Percentiles rank a stretch among this genome's conserved stretches.
These are phyloP conservation scores for Trichomonascaceae sp. DNA, from an alignment of 1,139 yeast genomes.

Conservation along the genomic window DNA sequence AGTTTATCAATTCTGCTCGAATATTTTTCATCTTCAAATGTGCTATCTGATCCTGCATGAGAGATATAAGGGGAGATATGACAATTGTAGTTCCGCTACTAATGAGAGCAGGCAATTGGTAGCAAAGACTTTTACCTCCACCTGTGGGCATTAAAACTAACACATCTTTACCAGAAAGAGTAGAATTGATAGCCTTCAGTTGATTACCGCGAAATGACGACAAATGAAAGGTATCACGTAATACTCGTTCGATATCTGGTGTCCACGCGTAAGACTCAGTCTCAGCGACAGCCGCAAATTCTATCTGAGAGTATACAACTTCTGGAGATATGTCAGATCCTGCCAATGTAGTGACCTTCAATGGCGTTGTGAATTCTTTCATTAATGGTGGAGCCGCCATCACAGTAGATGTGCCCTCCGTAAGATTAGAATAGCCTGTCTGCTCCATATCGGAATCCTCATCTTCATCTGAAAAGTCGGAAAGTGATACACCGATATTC, in stretches of 20 bases:
- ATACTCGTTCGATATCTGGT: slow-evolving; percentile 53
- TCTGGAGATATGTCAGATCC: slow-evolving; percentile 1
- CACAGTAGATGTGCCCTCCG: neutral
- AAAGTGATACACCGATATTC: slow-evolving; percentile 2
- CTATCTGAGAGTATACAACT: slow-evolving; percentile 5
- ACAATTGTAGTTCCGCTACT: slow-evolving; percentile 76
- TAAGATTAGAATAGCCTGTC: neutral
- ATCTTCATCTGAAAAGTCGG: slow-evolving; percentile 6
- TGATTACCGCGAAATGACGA: slow-evolving; percentile 75
- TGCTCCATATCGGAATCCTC: slow-evolving; percentile 2
- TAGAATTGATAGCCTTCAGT: slow-evolving; percentile 76
- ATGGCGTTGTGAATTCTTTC: neutral
- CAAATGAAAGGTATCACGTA: slow-evolving; percentile 57
- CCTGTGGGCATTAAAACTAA: slow-evolving; percentile 99
- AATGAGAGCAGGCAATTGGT: slow-evolving; percentile 88
- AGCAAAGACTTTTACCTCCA: slow-evolving; percentile 95
- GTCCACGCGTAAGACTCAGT: slow-evolving; percentile 48
- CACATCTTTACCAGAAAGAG: slow-evolving; percentile 76
- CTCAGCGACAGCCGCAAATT: slow-evolving; percentile 2
- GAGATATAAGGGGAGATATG: slow-evolving; percentile 86
- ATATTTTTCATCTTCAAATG: slow-evolving; percentile 64
- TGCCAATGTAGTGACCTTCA: neutral
- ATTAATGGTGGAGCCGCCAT: neutral
- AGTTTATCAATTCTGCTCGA: slow-evolving; percentile 83
- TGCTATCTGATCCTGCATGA: slow-evolving; percentile 96